A percentile compares a stretch with the other conserved stretches of the same genome.
Conservation (phyloP, 169 alveolate species). For the Plasmodium billcollinsi region DNA sequence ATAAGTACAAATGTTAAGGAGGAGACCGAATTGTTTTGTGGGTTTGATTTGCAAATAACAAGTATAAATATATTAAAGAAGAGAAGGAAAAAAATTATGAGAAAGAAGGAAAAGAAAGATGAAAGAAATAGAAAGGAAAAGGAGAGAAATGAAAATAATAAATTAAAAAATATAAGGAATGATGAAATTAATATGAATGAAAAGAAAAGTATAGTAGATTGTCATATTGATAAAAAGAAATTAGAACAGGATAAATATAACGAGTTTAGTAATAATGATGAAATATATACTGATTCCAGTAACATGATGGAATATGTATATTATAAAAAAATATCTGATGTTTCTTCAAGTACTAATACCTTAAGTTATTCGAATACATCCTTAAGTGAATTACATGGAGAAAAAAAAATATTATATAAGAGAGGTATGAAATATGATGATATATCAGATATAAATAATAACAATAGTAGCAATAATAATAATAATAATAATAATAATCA, state of each 20-base stretch:
- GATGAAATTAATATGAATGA: neutral
- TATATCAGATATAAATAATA: neutral
- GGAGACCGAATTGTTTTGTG: neutral
- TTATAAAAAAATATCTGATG: slow-evolving; percentile 8
- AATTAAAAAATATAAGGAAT: neutral
- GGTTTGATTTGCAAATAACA: neutral
- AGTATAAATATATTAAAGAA: slow-evolving; percentile 33
- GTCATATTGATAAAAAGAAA: slow-evolving; percentile 9
- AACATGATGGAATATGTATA: slow-evolving; percentile 37
- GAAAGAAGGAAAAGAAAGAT: slow-evolving; percentile 2
- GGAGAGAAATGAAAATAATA: slow-evolving; percentile 1
- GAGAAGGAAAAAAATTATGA: slow-evolving; percentile 2
- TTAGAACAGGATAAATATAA: too few relatives aligned
- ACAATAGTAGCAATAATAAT: neutral
- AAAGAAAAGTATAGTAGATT: neutral
- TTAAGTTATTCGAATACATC: slow-evolving; percentile 28
- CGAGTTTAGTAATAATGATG: too few relatives aligned
- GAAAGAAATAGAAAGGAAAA: neutral
- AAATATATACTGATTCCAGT: slow-evolving; percentile 25
- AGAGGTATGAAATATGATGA: slow-evolving; percentile 12
- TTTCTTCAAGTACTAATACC: slow-evolving; percentile 15
- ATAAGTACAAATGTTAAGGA: slow-evolving; percentile 5
- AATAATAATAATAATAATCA: slow-evolving; percentile 19
- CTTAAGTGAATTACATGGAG: slow-evolving; percentile 13
- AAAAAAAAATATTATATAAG: slow-evolving; percentile 1